Evolutionary conservation across 352 stramenopile species (phyloP), one percentile per base, ranked within the genome.

Genomic region (Thalassiosira pacifica): DNA sequence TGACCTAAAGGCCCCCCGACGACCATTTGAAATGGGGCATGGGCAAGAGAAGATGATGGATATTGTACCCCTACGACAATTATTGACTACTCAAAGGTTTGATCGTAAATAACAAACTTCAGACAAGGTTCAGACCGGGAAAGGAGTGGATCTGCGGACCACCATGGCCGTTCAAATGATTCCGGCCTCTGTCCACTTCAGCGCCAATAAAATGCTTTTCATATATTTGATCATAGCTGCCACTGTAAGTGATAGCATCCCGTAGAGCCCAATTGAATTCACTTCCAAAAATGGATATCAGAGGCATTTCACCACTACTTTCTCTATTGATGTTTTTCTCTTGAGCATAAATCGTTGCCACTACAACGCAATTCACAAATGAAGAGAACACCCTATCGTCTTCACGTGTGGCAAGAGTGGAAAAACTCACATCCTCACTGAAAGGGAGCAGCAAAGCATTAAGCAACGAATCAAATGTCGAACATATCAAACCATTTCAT

Each of bases 271-370:
- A 87, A n/a, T 48, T 65, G 1, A 80, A 37, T 16, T 87, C 66
- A 40, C 16, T 31, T 24, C 81, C 81, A 81, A 88, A 88, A 16
- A 80, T 26, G 27, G 42, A 59, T 10, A 69, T 60, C 22, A 71
- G 32, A 37, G 77, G 77, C 53, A 85, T 82, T 22, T 71, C 45
- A 52, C 53, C 29, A 37, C 37, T 61, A 11, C 34, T 76, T 9
- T 73, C 31, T 26, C 71, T 63, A 45, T 29, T 40, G 31, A 80
- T 85, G 9, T 69, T 59, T 0, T 32, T 59, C 42, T 83, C 69
- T 37, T 75, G 42, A 19, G 81, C 81, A 78, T 79, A 81, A 60
- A 88, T 65, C 66, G 75, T 82, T 31, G 81, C 55, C n/a, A 78
- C 26, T 18, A 88, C 27, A 34, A 85, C 60, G 29, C 60, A 76